A percentile compares a stretch with the other conserved stretches of the same genome.
These are phyloP conservation scores for Botryotinia narcissicola DNA, from an alignment of 2,329 filamentous ascomycete species.

Conservation along the genomic window DNA sequence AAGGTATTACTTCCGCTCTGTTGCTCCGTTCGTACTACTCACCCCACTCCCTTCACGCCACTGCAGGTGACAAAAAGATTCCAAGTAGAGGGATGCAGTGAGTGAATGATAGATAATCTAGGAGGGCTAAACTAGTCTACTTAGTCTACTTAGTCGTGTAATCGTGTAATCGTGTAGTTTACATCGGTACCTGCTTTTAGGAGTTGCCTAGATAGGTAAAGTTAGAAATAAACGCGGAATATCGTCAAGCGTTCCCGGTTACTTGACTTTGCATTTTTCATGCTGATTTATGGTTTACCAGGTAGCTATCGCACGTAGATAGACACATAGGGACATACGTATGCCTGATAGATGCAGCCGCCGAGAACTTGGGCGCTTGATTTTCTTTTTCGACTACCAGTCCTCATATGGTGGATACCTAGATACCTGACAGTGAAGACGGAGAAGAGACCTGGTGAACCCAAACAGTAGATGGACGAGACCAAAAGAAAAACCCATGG, in stretches of 20 bases:
- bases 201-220: not conserved
- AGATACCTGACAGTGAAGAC: not conserved
- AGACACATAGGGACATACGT: not conserved
- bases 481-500: not conserved
- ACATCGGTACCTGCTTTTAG: not conserved
- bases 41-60: not conserved
- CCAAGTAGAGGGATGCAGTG: not conserved
- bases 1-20: not conserved
- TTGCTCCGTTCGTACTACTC: not conserved
- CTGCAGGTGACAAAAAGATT: not conserved
- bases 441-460: not conserved
- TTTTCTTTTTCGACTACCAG: not conserved
- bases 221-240: not conserved
- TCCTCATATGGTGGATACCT: not conserved
- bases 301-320: too few relatives aligned
- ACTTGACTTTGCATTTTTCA: not conserved
- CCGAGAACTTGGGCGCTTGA: not conserved
- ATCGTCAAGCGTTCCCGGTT: not conserved
- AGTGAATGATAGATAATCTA: not conserved
- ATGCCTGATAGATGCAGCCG: not conserved
- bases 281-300: not conserved
- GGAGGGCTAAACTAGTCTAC: not conserved
- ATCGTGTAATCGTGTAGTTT: not conserved
- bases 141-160: not conserved
- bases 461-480: not conserved